phyloP scores from a whole-genome alignment of 2,329 filamentous ascomycete species.

The Colletotrichum sp. region DNA sequence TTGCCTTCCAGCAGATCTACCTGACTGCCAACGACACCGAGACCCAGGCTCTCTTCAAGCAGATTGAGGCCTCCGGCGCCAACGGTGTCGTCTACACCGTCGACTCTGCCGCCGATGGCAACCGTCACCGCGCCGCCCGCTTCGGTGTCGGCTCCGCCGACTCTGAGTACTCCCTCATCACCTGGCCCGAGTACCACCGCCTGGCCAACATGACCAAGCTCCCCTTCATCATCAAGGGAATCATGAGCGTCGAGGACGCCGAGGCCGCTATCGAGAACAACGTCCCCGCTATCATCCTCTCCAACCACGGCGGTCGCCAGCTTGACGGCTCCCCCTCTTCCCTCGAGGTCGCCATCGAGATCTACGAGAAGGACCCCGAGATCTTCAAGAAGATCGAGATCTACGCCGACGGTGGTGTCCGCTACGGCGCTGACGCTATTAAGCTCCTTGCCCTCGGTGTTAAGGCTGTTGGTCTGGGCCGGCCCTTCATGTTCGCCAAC shows the following conservation, averaged over 20 bases:
- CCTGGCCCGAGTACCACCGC: conserved; percentile 42
- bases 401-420: conserved; percentile 46
- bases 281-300: conserved; percentile 41
- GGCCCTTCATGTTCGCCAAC: conserved; percentile 59
- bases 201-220: conserved; percentile 39
- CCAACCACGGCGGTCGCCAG: conserved; percentile 49
- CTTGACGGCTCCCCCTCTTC: conserved; percentile 43
- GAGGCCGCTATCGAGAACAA: conserved; percentile 36
- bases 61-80: conserved; percentile 36
- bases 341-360: conserved; percentile 44
- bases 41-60: conserved; percentile 34
- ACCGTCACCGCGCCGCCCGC: conserved; percentile 45
- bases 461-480: conserved; percentile 50
- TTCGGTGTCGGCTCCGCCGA: conserved; percentile 41
- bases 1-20: conserved; percentile 43
- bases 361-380: conserved; percentile 39
- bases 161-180: conserved; percentile 17
- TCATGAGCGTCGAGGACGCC: conserved; percentile 41
- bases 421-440: conserved; percentile 47
- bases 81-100: conserved; percentile 43
- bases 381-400: conserved; percentile 44
- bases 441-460: conserved; percentile 49
- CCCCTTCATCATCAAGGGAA: conserved; percentile 46
- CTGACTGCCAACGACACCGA: conserved; percentile 36
- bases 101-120: conserved; percentile 43